Percentiles rank a stretch among this genome's conserved stretches.
Evolutionary conservation across 129 eudicot species (phyloP).

Genomic region (Pittosporum tobira): DNA sequence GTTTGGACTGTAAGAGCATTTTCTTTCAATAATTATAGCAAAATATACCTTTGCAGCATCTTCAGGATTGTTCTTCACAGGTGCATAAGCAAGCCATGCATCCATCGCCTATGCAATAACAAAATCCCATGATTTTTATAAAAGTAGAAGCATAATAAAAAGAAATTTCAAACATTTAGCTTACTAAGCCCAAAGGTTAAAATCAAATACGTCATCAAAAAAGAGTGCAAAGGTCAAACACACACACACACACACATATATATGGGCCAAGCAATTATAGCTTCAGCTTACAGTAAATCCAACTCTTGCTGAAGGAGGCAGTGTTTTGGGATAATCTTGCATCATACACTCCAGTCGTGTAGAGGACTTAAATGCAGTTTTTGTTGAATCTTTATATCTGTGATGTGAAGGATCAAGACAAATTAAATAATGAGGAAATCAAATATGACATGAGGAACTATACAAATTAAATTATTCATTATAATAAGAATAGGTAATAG

Average conservation of each 20-base stretch:
- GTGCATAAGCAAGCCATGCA: constrained; percentile 97
- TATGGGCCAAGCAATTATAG: neutral
- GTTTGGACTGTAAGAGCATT: neutral
- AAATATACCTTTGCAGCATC: constrained; percentile 88
- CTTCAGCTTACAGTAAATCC: constrained; percentile 81
- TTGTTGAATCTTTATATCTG: constrained; percentile 88
- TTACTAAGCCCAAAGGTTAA: too few species aligned
- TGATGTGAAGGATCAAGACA: constrained; percentile 12
- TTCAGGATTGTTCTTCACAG: constrained; percentile 96
- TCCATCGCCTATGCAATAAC: constrained; percentile 58
- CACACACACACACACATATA: neutral
- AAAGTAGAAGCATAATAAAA: neutral
- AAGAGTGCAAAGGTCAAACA: neutral
- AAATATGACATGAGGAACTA: constrained; percentile 1
- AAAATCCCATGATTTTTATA: constrained; percentile 3
- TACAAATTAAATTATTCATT: too few species aligned
- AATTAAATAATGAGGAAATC: too few species aligned
- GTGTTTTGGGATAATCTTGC: constrained; percentile 97
- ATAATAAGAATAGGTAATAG: too few species aligned
- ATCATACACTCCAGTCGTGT: constrained; percentile 98
- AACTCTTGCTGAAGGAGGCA: constrained; percentile 92
- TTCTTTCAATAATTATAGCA: neutral
- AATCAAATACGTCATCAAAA: too few species aligned
- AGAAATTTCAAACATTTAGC: constrained; percentile 4
- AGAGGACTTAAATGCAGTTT: constrained; percentile 82